Percentiles rank a stretch among this genome's conserved stretches.
Conservation (phyloP, 2,329 filamentous ascomycete species). For the Penicillium sp. region DNA sequence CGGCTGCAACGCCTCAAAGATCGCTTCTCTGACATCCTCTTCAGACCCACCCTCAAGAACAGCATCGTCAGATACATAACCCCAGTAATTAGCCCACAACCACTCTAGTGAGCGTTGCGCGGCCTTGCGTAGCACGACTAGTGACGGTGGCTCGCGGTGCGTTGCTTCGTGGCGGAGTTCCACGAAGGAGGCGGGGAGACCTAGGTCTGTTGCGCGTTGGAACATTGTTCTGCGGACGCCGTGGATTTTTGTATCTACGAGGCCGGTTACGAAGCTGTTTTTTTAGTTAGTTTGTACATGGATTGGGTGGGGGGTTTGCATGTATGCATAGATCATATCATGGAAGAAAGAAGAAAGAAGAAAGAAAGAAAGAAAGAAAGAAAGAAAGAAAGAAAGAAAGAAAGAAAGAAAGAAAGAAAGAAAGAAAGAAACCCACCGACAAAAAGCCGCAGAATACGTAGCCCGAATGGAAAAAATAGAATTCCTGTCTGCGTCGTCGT, state of each 20-base stretch:
- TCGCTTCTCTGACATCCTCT: conserved; percentile 18
- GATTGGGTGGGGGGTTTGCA: background rate
- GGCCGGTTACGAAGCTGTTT: conserved; percentile 44
- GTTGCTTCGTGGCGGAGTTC: conserved; percentile 86
- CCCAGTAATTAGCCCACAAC: conserved; percentile 91
- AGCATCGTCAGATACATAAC: conserved; percentile 40
- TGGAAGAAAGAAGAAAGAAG: too few relatives aligned
- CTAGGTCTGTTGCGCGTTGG: conserved; percentile 41
- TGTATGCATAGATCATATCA: too few relatives aligned
- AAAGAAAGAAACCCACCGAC: conserved; percentile 33
- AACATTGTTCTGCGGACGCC: conserved; percentile 46
- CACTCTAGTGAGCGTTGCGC: conserved; percentile 69
- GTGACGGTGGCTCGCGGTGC: conserved; percentile 77
- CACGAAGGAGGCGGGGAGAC: conserved; percentile 66
- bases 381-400: conserved; percentile 2
- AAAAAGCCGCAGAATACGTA: conserved; percentile 46
- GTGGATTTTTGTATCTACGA: conserved; percentile 44
- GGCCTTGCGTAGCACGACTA: conserved; percentile 67
- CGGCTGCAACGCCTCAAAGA: conserved; percentile 21
- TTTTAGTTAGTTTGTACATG: background rate
- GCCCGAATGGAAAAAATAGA: conserved; percentile 46
- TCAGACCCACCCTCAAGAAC: conserved; percentile 9
- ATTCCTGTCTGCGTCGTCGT: conserved; percentile 41
- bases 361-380: conserved; percentile 2
- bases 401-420: background rate